These are phyloP conservation scores for Aspergillus saccharolyticus DNA, from an alignment of 495 filamentous ascomycete genomes.

Conservation along the genomic window DNA sequence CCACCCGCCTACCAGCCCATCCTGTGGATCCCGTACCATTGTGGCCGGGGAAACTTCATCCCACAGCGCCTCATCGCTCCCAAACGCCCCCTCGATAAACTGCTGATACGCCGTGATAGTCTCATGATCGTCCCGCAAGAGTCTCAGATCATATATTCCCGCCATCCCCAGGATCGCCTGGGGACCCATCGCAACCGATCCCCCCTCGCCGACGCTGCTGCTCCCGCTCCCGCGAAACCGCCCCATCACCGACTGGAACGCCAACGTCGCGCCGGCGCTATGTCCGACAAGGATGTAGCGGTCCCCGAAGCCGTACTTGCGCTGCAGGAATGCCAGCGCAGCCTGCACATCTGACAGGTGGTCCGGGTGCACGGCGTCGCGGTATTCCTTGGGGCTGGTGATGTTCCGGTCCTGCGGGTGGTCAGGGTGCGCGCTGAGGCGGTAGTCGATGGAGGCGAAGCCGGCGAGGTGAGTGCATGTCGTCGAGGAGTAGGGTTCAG, in stretches of 20 bases:
- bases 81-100: constrained; percentile 62
- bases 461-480: constrained; percentile 44
- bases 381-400: constrained; percentile 33
- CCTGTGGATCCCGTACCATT: constrained; percentile 21
- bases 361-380: constrained; percentile 61
- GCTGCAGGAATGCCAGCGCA: constrained; percentile 58
- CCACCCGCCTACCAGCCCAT: constrained; percentile 39
- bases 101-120: constrained; percentile 48
- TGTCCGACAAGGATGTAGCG: constrained; percentile 70
- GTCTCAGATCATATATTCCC: constrained; percentile 63
- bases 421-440: constrained; percentile 66
- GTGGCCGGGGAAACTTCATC: constrained; percentile 47
- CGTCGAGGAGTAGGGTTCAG: constrained; percentile 13
- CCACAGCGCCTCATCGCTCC: constrained; percentile 47
- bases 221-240: constrained; percentile 3
- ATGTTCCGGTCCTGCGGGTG: constrained; percentile 46
- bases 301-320: constrained; percentile 43
- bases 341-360: constrained; percentile 65
- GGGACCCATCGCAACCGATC: constrained; percentile 17
- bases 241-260: constrained; percentile 61
- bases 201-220: background rate
- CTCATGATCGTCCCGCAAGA: constrained; percentile 44
- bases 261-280: constrained; percentile 68
- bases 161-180: constrained; percentile 54
- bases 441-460: constrained; percentile 73